Base-by-base conservation (phyloP, 2,329 filamentous ascomycete species). In the Arthroderma sp. region DNA sequence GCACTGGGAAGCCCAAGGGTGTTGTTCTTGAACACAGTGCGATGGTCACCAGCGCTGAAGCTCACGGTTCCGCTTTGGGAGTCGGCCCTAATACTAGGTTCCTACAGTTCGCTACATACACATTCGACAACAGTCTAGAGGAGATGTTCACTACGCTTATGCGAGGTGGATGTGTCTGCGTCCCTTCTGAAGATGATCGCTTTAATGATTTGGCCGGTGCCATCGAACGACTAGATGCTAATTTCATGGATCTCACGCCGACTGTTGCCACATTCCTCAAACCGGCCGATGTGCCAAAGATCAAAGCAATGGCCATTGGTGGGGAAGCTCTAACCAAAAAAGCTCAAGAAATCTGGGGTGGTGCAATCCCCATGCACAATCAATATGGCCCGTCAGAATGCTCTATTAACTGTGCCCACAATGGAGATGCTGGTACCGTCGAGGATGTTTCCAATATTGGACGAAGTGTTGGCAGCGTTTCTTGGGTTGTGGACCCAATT, bases 1-100 rank as follows among this genome's bases (percentile, higher is more conserved):
- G 89, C 0, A 95, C 90, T 0, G 89, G 90, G 0, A 74, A 87
- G 54, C 88, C 89, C 0, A 95, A 95, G 70, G 89, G 88, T 4
- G 88, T 94, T 13, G 84, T 87, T 77, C 76, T 94, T 23, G 85
- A 81, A 1, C 89, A 95, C 71, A 68, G 73, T 43, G 64, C 60
- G 38, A 65, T 60, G 57, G 66, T 62, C 31, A 63, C 56, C 35
- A 64, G 61, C 25, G 64, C 63, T 47, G 63, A 74, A 54, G 60
- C 60, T 15, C 60, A 61, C 2, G 73, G 74, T 0, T 78, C 81
- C 59, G 78, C 75, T 0, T 66, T 72, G 0, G 74, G 76, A 0
- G 67, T 81, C 28, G 61, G 56, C 9, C 56, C 59, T 15, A 43
- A 63, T 9, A 64, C 64, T 2, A 58, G 68, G 41, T 64, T 64